These are phyloP conservation scores for Lepidium africanum DNA, from an alignment of 345 rosid species.

Conservation along the genomic window DNA sequence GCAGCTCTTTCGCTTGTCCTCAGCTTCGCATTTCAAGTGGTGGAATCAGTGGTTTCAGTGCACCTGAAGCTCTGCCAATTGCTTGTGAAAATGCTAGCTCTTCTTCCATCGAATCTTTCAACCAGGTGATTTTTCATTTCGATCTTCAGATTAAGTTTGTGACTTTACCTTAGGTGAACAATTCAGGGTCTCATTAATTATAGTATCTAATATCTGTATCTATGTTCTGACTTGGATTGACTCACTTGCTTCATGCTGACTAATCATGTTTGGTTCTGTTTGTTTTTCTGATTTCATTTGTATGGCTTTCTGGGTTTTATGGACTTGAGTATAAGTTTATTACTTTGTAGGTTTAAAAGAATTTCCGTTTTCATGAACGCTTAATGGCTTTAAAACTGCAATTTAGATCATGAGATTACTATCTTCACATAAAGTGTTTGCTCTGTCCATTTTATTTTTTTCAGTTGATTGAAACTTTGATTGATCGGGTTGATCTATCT, in stretches of 20 bases:
- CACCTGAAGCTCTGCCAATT: slow-evolving; percentile 26
- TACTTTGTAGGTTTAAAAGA: not conserved
- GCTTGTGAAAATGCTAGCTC: slow-evolving; percentile 24
- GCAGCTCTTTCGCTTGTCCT: slow-evolving; percentile 15
- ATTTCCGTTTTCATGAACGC: not conserved
- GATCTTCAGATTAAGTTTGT: not conserved
- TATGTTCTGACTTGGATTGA: not conserved
- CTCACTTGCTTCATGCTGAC: not conserved
- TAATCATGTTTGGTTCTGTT: not conserved
- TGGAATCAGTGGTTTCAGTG: not conserved
- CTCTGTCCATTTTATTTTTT: not conserved
- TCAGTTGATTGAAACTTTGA: slow-evolving; percentile 63
- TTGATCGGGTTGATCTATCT: slow-evolving; percentile 57
- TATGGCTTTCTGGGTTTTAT: not conserved
- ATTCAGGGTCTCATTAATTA: not conserved
- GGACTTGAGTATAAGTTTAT: not conserved
- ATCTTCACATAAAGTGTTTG: not conserved
- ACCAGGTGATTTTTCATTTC: slow-evolving; percentile 31
- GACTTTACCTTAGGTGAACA: not conserved
- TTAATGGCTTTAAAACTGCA: not conserved
- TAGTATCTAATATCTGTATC: not conserved
- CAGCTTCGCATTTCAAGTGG: not conserved
- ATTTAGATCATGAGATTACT: not conserved
- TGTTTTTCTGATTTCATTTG: not conserved
- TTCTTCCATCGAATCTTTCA: slow-evolving; percentile 33